Conservation (phyloP, 2,329 filamentous ascomycete species). For the Cadophora gregata region DNA sequence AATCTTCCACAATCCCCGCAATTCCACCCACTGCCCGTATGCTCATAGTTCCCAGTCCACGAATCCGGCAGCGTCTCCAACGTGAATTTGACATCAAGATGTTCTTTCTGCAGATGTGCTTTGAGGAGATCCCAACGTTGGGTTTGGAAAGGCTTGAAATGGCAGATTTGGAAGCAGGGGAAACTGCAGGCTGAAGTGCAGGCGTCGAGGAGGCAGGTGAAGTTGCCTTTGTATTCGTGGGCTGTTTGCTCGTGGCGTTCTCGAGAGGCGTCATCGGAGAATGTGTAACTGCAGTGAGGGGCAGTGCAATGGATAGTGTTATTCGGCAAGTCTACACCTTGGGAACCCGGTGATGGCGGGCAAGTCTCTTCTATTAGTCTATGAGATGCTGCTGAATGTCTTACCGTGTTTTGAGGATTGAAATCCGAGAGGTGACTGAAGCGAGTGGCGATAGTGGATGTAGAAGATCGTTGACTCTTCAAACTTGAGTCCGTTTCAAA, state of each 20-base stretch:
- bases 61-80: constrained; percentile 2
- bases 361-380: not conserved
- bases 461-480: constrained; percentile 17
- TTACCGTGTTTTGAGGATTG: not conserved
- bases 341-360: not conserved
- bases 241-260: not conserved
- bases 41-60: constrained; percentile 16
- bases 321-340: not conserved
- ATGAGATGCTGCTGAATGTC: not conserved
- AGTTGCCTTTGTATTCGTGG: not conserved
- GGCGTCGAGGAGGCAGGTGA: constrained; percentile 20
- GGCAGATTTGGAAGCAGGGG: constrained; percentile 16
- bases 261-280: not conserved
- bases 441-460: constrained; percentile 13
- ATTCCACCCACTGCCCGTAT: not conserved
- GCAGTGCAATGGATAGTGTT: not conserved
- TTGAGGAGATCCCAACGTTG: constrained; percentile 11
- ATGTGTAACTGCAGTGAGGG: not conserved
- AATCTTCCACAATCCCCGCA: constrained; percentile 4
- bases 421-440: constrained; percentile 10
- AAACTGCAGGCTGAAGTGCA: constrained; percentile 20
- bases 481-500: constrained; percentile 1
- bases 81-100: not conserved
- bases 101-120: constrained; percentile 10
- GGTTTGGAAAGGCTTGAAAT: constrained; percentile 14